A percentile compares a stretch with the other conserved stretches of the same genome.
Conservation (phyloP, 352 stramenopile species). For the Phytopythium mirpurense region DNA sequence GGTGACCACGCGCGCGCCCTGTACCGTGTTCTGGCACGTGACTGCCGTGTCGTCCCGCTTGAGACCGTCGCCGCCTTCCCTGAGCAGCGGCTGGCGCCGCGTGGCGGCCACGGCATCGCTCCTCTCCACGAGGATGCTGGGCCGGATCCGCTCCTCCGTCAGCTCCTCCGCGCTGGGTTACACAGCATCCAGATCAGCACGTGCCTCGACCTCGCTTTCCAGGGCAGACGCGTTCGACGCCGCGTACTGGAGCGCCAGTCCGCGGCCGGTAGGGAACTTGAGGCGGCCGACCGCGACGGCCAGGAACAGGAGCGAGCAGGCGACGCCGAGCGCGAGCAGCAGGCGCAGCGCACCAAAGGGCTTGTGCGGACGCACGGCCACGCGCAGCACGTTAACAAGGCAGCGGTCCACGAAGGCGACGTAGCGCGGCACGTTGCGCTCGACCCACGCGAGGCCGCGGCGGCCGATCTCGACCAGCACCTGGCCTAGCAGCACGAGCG, state of each 20-base stretch:
- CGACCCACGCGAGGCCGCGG: slow-evolving; percentile 31
- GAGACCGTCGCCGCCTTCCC: slow-evolving; percentile 44
- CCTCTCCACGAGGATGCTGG: slow-evolving; percentile 58
- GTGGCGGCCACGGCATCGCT: slow-evolving; percentile 15
- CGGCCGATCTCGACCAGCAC: slow-evolving; percentile 46
- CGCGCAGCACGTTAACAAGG: slow-evolving; percentile 39
- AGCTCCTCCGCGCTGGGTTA: slow-evolving; percentile 30
- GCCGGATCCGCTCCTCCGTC: slow-evolving; percentile 50
- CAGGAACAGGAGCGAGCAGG: slow-evolving; percentile 38
- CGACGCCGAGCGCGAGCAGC: slow-evolving; percentile 29
- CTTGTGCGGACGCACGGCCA: slow-evolving; percentile 29
- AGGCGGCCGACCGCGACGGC: slow-evolving; percentile 37
- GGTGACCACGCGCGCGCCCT: slow-evolving; percentile 39
- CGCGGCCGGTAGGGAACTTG: slow-evolving; percentile 16
- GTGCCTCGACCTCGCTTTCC: no score
- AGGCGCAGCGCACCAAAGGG: slow-evolving; percentile 31
- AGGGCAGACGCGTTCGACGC: no score
- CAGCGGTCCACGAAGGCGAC: slow-evolving; percentile 44
- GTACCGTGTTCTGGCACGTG: slow-evolving; percentile 52
- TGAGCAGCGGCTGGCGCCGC: slow-evolving; percentile 36
- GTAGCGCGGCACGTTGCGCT: slow-evolving; percentile 43
- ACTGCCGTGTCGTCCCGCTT: slow-evolving; percentile 23
- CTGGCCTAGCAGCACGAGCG: slow-evolving; percentile 38
- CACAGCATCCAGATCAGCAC: no score
- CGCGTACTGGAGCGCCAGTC: slow-evolving; percentile 6